Conservation (phyloP, 768 basidiomycete genomes). For the Lyophyllum decastes region DNA sequence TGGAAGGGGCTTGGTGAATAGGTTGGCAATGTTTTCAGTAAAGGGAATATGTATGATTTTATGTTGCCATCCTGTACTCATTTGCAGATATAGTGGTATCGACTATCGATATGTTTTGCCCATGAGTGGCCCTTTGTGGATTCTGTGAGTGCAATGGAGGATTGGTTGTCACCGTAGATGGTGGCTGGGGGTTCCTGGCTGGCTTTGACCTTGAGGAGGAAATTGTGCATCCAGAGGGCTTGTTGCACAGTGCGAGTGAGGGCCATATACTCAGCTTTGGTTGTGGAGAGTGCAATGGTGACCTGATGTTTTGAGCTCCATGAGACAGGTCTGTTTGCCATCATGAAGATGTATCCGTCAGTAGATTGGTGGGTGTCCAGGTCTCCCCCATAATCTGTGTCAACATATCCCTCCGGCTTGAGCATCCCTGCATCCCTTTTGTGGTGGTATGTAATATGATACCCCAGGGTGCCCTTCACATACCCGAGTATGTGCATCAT, state of each 20-base stretch:
- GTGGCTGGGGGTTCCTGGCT: neutral
- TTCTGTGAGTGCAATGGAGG: neutral
- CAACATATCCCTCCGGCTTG: neutral
- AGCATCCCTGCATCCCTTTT: neutral
- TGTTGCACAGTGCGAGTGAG: slow-evolving; percentile 28
- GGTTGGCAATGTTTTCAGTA: neutral
- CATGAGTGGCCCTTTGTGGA: slow-evolving; percentile 1
- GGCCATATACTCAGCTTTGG: slow-evolving; percentile 26
- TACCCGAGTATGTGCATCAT: slow-evolving; percentile 23
- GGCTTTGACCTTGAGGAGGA: slow-evolving; percentile 25
- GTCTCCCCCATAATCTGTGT: neutral
- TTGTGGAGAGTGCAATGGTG: slow-evolving; percentile 14
- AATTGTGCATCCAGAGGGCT: slow-evolving; percentile 31
- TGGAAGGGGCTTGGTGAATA: neutral
- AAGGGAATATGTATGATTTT: neutral
- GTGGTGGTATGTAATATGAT: neutral
- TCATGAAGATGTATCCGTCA: slow-evolving; percentile 24
- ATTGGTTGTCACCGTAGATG: neutral
- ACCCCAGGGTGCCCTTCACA: neutral
- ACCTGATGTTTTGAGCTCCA: slow-evolving; percentile 22
- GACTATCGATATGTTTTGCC: slow-evolving; percentile 29
- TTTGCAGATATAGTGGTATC: neutral
- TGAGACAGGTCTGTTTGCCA: slow-evolving; percentile 23
- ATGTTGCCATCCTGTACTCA: neutral
- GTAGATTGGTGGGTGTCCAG: neutral